Evolutionary conservation across 2,329 filamentous ascomycete species (phyloP).

Genomic region (Cladorrhinum sp.): DNA sequence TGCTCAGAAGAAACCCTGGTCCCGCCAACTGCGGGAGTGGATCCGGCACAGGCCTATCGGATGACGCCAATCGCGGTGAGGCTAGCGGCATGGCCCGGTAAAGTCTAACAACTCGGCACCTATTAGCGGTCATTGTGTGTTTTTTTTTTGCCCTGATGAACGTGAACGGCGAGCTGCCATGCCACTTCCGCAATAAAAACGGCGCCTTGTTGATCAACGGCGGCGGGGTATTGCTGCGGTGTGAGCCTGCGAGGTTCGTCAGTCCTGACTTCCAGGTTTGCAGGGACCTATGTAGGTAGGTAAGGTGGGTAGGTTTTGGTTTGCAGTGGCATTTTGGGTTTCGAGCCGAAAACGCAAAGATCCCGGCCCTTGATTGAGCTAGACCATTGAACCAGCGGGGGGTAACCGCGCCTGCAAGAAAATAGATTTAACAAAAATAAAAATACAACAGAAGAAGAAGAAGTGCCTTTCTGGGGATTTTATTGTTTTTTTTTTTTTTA

Average conservation of each 20-base stretch:
- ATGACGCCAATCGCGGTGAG: constrained; percentile 27
- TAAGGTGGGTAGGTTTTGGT: background rate
- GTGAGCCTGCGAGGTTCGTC: background rate
- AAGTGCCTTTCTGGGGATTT: background rate
- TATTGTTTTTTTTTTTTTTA: background rate
- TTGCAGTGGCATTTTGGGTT: constrained; percentile 2
- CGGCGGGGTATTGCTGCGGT: constrained; percentile 1
- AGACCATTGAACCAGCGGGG: background rate
- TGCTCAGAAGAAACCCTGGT: background rate
- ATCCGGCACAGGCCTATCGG: constrained; percentile 27
- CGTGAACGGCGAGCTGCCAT: background rate
- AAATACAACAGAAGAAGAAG: background rate
- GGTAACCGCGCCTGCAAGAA: constrained; percentile 9
- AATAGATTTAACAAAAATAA: background rate
- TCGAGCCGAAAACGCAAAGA: constrained; percentile 1
- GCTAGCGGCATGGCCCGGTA: constrained; percentile 28
- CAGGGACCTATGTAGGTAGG: background rate
- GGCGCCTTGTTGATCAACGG: background rate
- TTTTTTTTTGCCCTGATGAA: background rate
- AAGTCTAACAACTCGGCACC: constrained; percentile 14
- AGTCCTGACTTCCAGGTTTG: no score
- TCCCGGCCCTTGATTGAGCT: background rate
- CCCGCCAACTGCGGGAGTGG: constrained; percentile 11
- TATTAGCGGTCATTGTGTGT: background rate
- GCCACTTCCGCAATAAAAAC: background rate